Percentiles rank a stretch among this genome's conserved stretches.
Evolutionary conservation across 1,284 basidiomycete species (phyloP).

Genomic region (Omphalotus olearius): DNA sequence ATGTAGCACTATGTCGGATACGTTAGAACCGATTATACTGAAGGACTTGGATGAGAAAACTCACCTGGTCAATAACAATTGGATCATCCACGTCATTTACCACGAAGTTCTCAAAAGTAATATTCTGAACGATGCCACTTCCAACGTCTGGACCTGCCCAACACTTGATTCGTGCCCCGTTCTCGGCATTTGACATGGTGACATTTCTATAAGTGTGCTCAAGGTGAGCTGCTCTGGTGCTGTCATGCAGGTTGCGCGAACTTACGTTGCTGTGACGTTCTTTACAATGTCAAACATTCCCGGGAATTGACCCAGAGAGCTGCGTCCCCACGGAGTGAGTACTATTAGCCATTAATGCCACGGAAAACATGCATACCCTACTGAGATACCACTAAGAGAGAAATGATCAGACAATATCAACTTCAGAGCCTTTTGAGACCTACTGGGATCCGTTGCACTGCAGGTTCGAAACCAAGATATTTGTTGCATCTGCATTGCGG

Average conservation of each 20-base stretch:
- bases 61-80: conserved; percentile 50
- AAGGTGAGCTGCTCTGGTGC: neutral
- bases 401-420: neutral
- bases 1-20: conserved; percentile 44
- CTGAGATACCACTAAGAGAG: conserved; percentile 49
- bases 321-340: no score
- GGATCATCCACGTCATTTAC: conserved; percentile 52
- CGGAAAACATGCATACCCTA: conserved; percentile 33
- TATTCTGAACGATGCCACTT: conserved; percentile 54
- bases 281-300: conserved; percentile 64
- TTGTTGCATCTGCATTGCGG: conserved; percentile 40
- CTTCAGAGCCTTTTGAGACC: conserved; percentile 15
- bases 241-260: neutral
- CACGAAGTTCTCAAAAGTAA: conserved; percentile 47
- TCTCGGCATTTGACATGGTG: conserved; percentile 55
- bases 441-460: conserved; percentile 59
- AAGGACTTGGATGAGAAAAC: conserved; percentile 2
- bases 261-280: conserved; percentile 51
- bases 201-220: conserved; percentile 36
- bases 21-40: neutral
- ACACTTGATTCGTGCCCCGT: conserved; percentile 67
- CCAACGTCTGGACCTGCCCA: conserved; percentile 61
- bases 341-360: neutral
- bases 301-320: conserved; percentile 49
- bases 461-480: conserved; percentile 55